phyloP scores from a whole-genome alignment of 192 early-diverging fungal genomes.

The Entomortierella chlamydospora region DNA sequence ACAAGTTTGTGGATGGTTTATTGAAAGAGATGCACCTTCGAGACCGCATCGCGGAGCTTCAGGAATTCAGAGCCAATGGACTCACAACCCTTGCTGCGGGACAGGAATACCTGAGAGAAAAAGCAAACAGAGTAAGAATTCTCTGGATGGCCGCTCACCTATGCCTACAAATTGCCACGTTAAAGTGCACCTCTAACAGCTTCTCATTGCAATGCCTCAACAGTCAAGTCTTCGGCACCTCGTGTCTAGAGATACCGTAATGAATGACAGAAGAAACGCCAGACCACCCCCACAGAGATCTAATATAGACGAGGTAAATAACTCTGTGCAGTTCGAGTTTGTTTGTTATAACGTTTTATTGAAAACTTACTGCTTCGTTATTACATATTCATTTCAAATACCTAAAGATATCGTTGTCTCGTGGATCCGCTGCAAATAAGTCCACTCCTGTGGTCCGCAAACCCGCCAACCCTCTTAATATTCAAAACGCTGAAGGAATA shows the following conservation, averaged over 20 bases:
- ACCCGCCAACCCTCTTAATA: constrained; percentile 77
- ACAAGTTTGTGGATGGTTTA: constrained; percentile 79
- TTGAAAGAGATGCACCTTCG: constrained; percentile 81
- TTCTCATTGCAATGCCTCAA: not conserved
- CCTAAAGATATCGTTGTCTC: constrained; percentile 39
- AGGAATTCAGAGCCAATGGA: constrained; percentile 93
- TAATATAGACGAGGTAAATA: constrained; percentile 34
- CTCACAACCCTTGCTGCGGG: constrained; percentile 80
- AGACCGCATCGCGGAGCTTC: constrained; percentile 84
- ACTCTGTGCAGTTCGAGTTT: not conserved
- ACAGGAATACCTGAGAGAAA: constrained; percentile 79
- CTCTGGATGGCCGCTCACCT: not conserved
- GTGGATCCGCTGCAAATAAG: constrained; percentile 30
- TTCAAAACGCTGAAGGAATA: constrained; percentile 85
- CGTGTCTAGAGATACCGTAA: constrained; percentile 19
- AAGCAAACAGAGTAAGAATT: constrained; percentile 59
- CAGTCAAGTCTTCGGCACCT: constrained; percentile 36
- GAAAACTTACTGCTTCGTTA: not conserved
- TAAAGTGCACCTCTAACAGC: not conserved
- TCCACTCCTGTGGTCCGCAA: constrained; percentile 37
- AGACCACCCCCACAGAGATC: constrained; percentile 30
- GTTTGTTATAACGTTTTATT: not conserved
- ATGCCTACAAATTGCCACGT: not conserved
- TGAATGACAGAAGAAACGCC: constrained; percentile 35
- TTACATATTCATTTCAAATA: not conserved